phyloP scores from a whole-genome alignment of 495 filamentous ascomycete species.

The Gamarada debralockiae region DNA sequence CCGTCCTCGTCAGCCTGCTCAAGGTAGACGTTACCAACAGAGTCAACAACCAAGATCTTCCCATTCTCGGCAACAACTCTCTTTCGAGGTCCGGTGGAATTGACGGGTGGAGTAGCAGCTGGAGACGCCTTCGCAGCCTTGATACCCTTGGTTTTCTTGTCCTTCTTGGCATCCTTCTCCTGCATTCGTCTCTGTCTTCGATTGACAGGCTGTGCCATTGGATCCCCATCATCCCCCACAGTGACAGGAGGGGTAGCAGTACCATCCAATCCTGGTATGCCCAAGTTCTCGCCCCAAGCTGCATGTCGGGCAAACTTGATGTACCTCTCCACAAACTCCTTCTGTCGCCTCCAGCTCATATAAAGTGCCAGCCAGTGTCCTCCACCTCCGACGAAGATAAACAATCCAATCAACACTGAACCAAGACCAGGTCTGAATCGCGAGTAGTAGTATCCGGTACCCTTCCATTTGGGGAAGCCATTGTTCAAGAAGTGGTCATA shows the following conservation, averaged over 20 bases:
- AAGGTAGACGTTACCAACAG: constrained; percentile 83
- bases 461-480: constrained; percentile 94
- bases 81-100: constrained; percentile 63
- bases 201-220: constrained; percentile 59
- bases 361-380: constrained; percentile 82
- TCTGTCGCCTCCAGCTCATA: constrained; percentile 81
- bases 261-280: constrained; percentile 62
- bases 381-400: constrained; percentile 76
- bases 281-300: constrained; percentile 81
- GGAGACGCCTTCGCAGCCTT: constrained; percentile 48
- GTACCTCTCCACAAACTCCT: constrained; percentile 85
- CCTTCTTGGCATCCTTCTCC: constrained; percentile 74
- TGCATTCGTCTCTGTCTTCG: constrained; percentile 82
- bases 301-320: constrained; percentile 83
- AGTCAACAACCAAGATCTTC: constrained; percentile 90
- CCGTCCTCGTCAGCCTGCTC: constrained; percentile 89
- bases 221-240: constrained; percentile 41
- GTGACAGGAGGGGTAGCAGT: constrained; percentile 35
- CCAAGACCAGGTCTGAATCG: constrained; percentile 88
- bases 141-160: constrained; percentile 31
- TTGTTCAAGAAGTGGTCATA: constrained; percentile 95
- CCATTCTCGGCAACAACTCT: constrained; percentile 89
- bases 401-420: constrained; percentile 77
- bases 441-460: constrained; percentile 96
- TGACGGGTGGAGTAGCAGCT: constrained; percentile 45